These are phyloP conservation scores for Trichoderma virens DNA, from an alignment of 495 filamentous ascomycete genomes.

Conservation along the genomic window DNA sequence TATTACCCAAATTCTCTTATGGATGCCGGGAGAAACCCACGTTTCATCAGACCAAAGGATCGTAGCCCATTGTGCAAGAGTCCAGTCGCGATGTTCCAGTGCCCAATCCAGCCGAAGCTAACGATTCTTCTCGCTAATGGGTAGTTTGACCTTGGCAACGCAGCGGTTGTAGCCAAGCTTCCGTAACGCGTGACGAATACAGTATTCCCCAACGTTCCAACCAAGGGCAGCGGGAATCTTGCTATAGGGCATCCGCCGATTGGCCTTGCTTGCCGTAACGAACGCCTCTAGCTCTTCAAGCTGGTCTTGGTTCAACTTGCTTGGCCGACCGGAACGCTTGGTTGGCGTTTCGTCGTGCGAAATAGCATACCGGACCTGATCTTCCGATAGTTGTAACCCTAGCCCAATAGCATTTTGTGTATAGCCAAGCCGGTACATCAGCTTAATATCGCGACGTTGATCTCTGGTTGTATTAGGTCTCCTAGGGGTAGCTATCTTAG, in stretches of 20 bases:
- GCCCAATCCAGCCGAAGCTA: slow-evolving; percentile 14
- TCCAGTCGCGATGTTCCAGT: slow-evolving; percentile 17
- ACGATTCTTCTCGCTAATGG: slow-evolving; percentile 13
- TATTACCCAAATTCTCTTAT: slow-evolving; percentile 16
- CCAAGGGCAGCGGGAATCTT: neutral
- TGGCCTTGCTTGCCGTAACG: neutral
- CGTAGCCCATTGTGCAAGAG: slow-evolving; percentile 19
- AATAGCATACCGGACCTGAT: too few species aligned
- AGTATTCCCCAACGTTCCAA: slow-evolving; percentile 9
- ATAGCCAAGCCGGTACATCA: too few species aligned
- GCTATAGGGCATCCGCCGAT: neutral
- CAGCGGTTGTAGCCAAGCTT: slow-evolving; percentile 13
- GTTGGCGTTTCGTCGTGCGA: too few species aligned
- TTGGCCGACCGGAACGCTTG: neutral
- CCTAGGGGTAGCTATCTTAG: too few species aligned
- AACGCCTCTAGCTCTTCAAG: neutral
- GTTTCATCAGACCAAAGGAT: slow-evolving; percentile 28
- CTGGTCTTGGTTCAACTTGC: neutral
- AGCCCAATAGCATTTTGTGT: too few species aligned
- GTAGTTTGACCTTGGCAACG: slow-evolving; percentile 13
- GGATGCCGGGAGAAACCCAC: slow-evolving; percentile 18
- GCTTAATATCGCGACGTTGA: too few species aligned
- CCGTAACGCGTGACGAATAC: slow-evolving; percentile 12
- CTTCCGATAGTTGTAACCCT: too few species aligned
- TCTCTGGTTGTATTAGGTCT: too few species aligned